Base-by-base conservation (phyloP, 1,284 basidiomycete genomes). In the Xerocomus minutiporus region DNA sequence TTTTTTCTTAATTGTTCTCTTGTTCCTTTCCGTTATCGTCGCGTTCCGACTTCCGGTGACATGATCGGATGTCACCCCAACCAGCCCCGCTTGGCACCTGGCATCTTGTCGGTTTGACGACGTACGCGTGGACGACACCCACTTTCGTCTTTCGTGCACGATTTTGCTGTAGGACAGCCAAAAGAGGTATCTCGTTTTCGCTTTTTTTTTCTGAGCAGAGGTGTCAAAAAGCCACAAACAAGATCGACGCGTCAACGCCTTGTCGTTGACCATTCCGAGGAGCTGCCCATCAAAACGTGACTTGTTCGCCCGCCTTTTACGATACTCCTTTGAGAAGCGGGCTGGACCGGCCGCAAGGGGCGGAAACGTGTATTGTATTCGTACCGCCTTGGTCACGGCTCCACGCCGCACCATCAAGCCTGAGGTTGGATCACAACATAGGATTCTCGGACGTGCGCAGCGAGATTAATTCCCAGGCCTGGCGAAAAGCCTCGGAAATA, bases 61-160 rank as follows among this genome's bases (percentile, higher is more conserved):
- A 23, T 17, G 47, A 41, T 26, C 38, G 47, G 38, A 41, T 41
- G 46, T n/a, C 46, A 47, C 35, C 46, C 46, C 46, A 47, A 46
- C 32, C 32, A 13, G 23, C 34, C 45, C 45, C 45, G 32, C 44
- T 45, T 29, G 44, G 34, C 20, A 20, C 7, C 17, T 11, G 8
- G 36, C 17, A 5, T 12, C 25, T 17, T 8, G 11, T 17, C 15
- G 32, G 35, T 29, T 36, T 46, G 45, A 17, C 32, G 15, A 46
- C 45, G 44, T 8, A 25, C 32, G 32, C 31, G 31, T 26, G 25
- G 9, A 26, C 34, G 34, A 36, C 41, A 15, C 25, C 26, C 41
- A 13, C 13, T 28, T 42, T 15, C 40, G 9, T 20, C 9, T 32
- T 34, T 45, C 12, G 12, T 8, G 5, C 44, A 3, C 20, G 15